phyloP scores from a whole-genome alignment of 352 stramenopile genomes.

The Pythium pyrilobum region DNA sequence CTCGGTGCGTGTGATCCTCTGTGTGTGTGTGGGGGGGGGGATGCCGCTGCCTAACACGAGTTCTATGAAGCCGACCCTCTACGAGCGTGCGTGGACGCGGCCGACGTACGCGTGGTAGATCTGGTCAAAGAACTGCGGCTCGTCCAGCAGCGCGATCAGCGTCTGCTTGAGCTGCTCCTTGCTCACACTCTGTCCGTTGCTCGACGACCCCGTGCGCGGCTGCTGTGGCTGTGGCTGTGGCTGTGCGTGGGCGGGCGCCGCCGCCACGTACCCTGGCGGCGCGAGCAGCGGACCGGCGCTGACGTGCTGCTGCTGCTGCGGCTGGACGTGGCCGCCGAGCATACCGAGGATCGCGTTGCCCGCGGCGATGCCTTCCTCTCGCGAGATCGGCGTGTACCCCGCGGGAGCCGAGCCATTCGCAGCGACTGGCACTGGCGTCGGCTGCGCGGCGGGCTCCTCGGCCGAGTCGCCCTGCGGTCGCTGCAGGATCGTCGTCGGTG shows the following conservation, averaged over 20 bases:
- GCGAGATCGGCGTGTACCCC: conserved; percentile 63
- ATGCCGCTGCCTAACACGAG: background rate
- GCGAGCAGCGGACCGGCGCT: conserved; percentile 11
- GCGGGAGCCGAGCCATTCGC: conserved; percentile 1
- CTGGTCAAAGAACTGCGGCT: conserved; percentile 83
- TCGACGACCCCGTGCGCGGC: conserved; percentile 13
- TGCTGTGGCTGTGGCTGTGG: background rate
- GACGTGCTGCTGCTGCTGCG: background rate
- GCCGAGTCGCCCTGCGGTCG: conserved; percentile 16
- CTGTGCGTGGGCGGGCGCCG: conserved; percentile 21
- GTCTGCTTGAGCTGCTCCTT: conserved; percentile 87
- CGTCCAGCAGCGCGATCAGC: conserved; percentile 71
- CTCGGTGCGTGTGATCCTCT: background rate
- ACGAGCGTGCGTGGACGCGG: conserved; percentile 36
- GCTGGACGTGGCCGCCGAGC: conserved; percentile 39
- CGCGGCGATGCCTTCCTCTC: conserved; percentile 73
- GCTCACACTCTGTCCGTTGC: conserved; percentile 32
- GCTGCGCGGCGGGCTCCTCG: background rate
- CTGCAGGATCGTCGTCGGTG: conserved; percentile 64
- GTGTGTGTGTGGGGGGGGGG: background rate
- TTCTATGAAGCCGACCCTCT: background rate
- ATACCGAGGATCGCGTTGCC: conserved; percentile 82
- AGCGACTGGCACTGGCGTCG: too few relatives aligned
- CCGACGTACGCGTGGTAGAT: conserved; percentile 84
- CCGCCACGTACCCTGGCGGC: conserved; percentile 4